A percentile compares a stretch with the other conserved stretches of the same genome.
Evolutionary conservation across 75 land plant species (phyloP).

Genomic region (Larix kaempferi): DNA sequence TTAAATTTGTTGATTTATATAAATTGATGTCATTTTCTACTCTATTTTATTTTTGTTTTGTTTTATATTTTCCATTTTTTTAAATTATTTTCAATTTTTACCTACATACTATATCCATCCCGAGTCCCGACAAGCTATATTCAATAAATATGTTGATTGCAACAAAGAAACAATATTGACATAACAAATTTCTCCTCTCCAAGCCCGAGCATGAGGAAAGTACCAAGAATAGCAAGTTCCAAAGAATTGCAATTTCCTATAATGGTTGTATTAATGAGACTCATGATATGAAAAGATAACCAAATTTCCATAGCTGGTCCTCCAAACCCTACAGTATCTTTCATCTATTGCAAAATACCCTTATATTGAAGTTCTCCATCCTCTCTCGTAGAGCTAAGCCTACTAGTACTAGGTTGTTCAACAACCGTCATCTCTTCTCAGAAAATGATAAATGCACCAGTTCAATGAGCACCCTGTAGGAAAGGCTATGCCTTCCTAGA

Average conservation of each 20-base stretch:
- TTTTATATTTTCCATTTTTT: too few relatives aligned
- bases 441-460: too few relatives aligned
- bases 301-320: conserved; percentile 53
- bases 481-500: too few relatives aligned
- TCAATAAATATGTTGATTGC: too few relatives aligned
- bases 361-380: conserved; percentile 4
- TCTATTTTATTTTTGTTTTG: too few relatives aligned
- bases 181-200: neutral
- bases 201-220: neutral
- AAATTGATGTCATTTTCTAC: too few relatives aligned
- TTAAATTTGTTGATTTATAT: too few relatives aligned
- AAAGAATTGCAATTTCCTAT: conserved; percentile 39
- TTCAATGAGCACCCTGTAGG: too few relatives aligned
- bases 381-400: neutral
- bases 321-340: conserved; percentile 27
- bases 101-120: too few relatives aligned
- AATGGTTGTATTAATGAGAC: conserved; percentile 40
- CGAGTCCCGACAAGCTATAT: too few relatives aligned
- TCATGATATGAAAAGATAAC: conserved; percentile 40
- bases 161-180: neutral
- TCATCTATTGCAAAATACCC: conserved; percentile 25
- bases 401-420: neutral
- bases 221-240: conserved; percentile 53
- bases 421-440: too few relatives aligned
- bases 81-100: too few relatives aligned